Evolutionary conservation across 1,284 basidiomycete species (phyloP).

Genomic region (Papiliotrema flavescens): DNA sequence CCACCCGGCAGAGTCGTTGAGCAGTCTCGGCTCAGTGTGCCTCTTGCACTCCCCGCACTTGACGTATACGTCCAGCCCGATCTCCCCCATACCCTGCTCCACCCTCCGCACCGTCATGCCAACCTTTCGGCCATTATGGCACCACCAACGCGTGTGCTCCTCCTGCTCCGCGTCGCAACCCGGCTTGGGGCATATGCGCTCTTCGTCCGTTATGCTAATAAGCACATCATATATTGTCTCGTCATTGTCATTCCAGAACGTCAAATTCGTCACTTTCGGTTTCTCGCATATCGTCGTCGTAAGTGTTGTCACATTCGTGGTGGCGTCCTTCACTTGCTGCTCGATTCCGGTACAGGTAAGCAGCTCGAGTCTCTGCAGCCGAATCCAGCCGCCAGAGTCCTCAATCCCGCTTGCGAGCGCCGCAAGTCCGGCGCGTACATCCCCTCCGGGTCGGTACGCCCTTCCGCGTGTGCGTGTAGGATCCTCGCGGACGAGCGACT

Average conservation of each 20-base stretch:
- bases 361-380: constrained; percentile 26
- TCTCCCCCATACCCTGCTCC: constrained; percentile 4
- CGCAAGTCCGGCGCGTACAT: constrained; percentile 30
- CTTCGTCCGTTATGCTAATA: constrained; percentile 3
- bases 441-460: constrained; percentile 33
- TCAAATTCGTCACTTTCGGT: not conserved
- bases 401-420: constrained; percentile 18
- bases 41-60: constrained; percentile 19
- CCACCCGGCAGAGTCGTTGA: constrained; percentile 13
- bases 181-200: constrained; percentile 15
- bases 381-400: constrained; percentile 30
- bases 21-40: constrained; percentile 5
- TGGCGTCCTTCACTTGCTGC: not conserved
- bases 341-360: constrained; percentile 19
- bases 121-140: constrained; percentile 17
- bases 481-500: constrained; percentile 1
- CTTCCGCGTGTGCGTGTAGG: constrained; percentile 16
- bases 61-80: constrained; percentile 15
- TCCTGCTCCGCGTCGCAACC: constrained; percentile 20
- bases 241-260: constrained; percentile 7
- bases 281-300: constrained; percentile 1
- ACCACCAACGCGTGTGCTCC: constrained; percentile 23
- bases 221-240: constrained; percentile 9
- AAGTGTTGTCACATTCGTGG: not conserved
- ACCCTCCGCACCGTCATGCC: constrained; percentile 6